Base-by-base conservation (phyloP, 768 basidiomycete genomes). In the Royoungia palumana region DNA sequence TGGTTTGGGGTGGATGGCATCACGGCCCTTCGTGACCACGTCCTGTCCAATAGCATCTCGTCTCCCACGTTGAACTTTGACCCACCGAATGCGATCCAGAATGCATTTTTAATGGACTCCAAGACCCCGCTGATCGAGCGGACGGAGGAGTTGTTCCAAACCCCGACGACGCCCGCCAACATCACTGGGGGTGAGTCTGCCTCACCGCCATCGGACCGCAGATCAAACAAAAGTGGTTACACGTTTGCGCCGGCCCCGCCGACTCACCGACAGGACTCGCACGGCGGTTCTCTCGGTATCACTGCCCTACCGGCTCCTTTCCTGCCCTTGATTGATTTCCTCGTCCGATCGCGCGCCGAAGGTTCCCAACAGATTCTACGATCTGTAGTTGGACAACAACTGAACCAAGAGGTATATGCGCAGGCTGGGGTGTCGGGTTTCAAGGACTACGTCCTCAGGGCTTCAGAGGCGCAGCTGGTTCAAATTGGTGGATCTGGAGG, bases 351-450 rank as follows among this genome's bases (percentile, higher is more conserved):
- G 44, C 67, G 63, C 36, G 49, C 50, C 9, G 66, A 67, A 19
- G 76, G 75, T 1, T 42, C 53, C 28, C n/a, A 41, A 14, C 56
- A 56, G n/a, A 62, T 69, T 17, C 61, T 70, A 9, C 72, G 77
- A 47, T 74, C 74, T 21, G n/a, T 39, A 1, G 48, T 81, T 10
- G 73, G 69, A 10, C 32, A 59, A 22, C 55, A 61, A 25, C 52
- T 81, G 11, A 28, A 63, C 59, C 43, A 56, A 52, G 25, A 35
- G 2, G 59, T 71, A 2, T 79, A 77, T 44, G 55, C 60, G 56
- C 58, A 59, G 28, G 76, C 73, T 10, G 73, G 75, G 2, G 73
- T 71, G 5, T 24, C 66, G 6, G 70, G 59, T 21, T 77, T 79
- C 52, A 62, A 62, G 16, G 68, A 74, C 35, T 81, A 79, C 52